phyloP scores from a whole-genome alignment of 495 filamentous ascomycete species.

The Immersiella caudata region DNA sequence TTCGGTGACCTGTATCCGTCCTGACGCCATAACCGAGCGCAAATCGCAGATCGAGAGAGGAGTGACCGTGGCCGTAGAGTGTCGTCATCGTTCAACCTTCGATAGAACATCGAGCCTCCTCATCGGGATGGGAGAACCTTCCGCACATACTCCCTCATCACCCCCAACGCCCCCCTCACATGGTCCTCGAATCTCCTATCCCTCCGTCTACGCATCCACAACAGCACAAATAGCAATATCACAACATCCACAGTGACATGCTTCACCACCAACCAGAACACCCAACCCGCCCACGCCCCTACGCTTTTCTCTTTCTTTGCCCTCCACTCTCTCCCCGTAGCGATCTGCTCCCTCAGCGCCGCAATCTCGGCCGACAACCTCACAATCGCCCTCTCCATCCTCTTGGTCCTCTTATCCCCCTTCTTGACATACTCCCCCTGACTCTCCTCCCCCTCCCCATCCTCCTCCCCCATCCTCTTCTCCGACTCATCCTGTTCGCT shows the following conservation, averaged over 20 bases:
- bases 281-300: constrained; percentile 71
- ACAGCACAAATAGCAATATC: constrained; percentile 66
- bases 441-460: constrained; percentile 49
- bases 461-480: constrained; percentile 40
- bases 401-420: constrained; percentile 70
- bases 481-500: constrained; percentile 77
- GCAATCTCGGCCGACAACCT: constrained; percentile 92
- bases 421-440: constrained; percentile 43
- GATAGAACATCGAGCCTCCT: constrained; percentile 22
- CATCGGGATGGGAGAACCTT: constrained; percentile 57
- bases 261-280: constrained; percentile 69
- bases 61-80: no score
- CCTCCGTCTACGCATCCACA: constrained; percentile 78
- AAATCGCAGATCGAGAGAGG: background rate
- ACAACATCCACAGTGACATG: constrained; percentile 74
- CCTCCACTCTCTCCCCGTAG: constrained; percentile 62
- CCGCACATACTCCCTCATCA: constrained; percentile 61
- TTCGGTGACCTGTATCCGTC: background rate
- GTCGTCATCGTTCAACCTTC: no score
- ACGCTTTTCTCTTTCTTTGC: constrained; percentile 57
- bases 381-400: constrained; percentile 84
- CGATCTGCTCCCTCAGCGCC: constrained; percentile 90
- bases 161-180: constrained; percentile 65
- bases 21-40: background rate
- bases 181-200: constrained; percentile 78